Evolutionary conservation across 495 filamentous ascomycete species (phyloP), one percentile per base, ranked within the genome.

Genomic region (Ramalina peruviana): DNA sequence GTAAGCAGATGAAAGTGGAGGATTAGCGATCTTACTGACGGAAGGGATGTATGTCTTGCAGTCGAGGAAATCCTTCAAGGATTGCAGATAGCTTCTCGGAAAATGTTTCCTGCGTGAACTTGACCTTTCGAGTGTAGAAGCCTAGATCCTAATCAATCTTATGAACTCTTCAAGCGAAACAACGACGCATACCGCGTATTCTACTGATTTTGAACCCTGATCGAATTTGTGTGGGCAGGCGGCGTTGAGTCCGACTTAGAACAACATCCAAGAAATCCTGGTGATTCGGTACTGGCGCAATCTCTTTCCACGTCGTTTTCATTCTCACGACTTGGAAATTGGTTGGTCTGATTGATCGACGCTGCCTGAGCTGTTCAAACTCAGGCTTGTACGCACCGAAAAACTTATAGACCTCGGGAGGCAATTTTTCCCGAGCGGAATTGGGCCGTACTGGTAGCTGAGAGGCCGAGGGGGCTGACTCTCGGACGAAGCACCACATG

Each of bases 181-280:
- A 11, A 13, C 6, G 4, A 21, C 16, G 36, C 57, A 48, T 72
- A 80, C 80, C 79, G 74, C 90, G 72, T 59, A 98, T 97, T 75
- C 92, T 81, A 59, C 80, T 86, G 62, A 98, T 97, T 67, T 95
- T 85, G 73, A 98, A 98, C 51, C 92, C 92, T 43, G 88, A 75
- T 59, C 92, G 79, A 59, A 98, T 98, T 70, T 95, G 90, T 25
- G 92, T 98, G 13, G 92, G 92, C 48, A 98, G 71, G 46, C 90
- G 82, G 61, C 92, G 76, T 78, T 98, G 92, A 17, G 93, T 98
- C 55, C 89, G 76, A 56, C 84, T 90, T 52, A 98, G 78, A 56
- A 97, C 88, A 59, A 98, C 94, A 65, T 98, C 92, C 53, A 98
- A 73, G 61, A 98, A 98, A 67, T 98, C 92, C 70, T 93, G 81